A percentile compares a stretch with the other conserved stretches of the same genome.
These are phyloP conservation scores for Nakaseomyces glabratus DNA, from an alignment of 1,139 yeast genomes.

Conservation along the genomic window DNA sequence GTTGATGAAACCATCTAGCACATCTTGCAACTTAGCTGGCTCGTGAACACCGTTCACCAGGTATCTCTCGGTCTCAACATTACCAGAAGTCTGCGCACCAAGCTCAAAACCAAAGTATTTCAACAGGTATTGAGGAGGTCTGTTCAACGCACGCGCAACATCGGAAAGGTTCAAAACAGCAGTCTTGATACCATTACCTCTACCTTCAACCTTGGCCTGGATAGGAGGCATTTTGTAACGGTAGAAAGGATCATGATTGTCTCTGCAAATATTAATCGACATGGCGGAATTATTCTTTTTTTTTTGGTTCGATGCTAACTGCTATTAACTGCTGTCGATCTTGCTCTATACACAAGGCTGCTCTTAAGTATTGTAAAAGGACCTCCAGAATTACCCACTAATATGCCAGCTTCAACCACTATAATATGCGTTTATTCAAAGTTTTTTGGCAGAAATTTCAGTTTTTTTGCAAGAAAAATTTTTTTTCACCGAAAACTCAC, in stretches of 20 bases:
- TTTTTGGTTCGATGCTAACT: no score
- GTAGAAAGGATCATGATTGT: slow-evolving; percentile 95
- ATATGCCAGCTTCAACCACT: no score
- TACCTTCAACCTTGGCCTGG: slow-evolving; percentile 95
- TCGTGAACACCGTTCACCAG: slow-evolving; percentile 95
- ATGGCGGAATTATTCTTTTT: slow-evolving; percentile 34
- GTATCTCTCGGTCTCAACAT: slow-evolving; percentile 75
- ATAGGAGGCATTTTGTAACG: slow-evolving; percentile 99
- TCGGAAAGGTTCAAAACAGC: slow-evolving; percentile 84
- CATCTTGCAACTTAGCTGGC: slow-evolving; percentile 81
- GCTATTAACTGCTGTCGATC: no score
- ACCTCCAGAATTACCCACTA: no score
- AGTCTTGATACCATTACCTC: slow-evolving; percentile 98
- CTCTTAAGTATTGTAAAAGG: no score
- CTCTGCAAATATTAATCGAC: slow-evolving; percentile 96
- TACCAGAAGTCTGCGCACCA: slow-evolving; percentile 89
- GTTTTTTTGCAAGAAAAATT: no score
- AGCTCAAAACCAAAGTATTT: slow-evolving; percentile 94
- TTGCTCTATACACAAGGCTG: no score
- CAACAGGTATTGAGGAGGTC: slow-evolving; percentile 87
- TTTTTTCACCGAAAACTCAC: no score
- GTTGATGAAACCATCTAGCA: slow-evolving; percentile 85
- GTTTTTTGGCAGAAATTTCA: no score
- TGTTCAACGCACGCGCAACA: slow-evolving; percentile 87
- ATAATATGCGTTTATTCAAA: no score